Base-by-base conservation (phyloP, 1,284 basidiomycete genomes). In the Hymenochaete sp. region DNA sequence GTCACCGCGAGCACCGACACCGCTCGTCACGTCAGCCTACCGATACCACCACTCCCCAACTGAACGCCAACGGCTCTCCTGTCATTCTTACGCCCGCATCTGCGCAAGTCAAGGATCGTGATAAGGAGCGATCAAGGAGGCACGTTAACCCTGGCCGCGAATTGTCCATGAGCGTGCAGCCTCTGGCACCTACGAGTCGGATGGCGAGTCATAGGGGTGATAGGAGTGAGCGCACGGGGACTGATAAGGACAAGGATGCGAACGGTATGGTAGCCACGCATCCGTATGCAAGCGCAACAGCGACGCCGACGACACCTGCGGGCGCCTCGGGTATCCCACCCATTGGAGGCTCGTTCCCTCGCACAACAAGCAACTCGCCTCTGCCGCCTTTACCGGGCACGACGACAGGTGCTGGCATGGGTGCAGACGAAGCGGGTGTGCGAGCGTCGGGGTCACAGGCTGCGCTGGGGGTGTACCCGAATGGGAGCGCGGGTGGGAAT, bases 71-170 rank as follows among this genome's bases (percentile, higher is more conserved):
- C 29, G 45, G 40, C 13, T 68, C 73, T 22, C 75, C 75, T 6
- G 65, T 82, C 9, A 77, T 84, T 36, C 62, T 79, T 49, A 71
- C 71, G 36, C 82, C 83, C 3, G 66, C 74, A 3, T 72, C 77
- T 27, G 78, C 72, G 5, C 79, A 79, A 53, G 67, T 80, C 47
- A 82, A 80, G 65, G 74, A 50, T 62, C 67, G 36, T 59, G 64
- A 37, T 61, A 63, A 41, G 65, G 64, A 35, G 71, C 75, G 50
- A 67, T 68, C 22, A 57, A 63, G 42, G 65, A n/a, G 21, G 21
- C 66, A 13, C 61, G 65, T 19, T 56, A 35, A 29, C 9, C 45
- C 33, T 63, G 62, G 33, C 63, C 62, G 10, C 57, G 61, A 42
- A 59, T 62, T 29, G 66, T 62, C 38, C 73, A 82, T 49, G 65